phyloP scores from a whole-genome alignment of 495 filamentous ascomycete species.

The Trichoderma gamsii region DNA sequence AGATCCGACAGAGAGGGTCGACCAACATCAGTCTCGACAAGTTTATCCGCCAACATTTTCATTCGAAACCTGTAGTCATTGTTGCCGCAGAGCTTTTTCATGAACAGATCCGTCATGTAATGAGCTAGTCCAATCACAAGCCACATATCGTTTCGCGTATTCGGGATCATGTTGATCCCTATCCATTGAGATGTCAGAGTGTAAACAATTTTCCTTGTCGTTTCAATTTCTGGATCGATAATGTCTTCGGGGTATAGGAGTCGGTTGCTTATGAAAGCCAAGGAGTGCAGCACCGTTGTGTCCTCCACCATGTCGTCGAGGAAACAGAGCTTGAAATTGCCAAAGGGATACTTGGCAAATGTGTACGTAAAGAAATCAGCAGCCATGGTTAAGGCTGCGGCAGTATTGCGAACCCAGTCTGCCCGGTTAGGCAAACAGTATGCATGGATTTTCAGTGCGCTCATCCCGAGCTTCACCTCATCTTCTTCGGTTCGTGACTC shows the following conservation, averaged over 20 bases:
- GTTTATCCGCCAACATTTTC: constrained; percentile 73
- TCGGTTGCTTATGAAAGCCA: constrained; percentile 81
- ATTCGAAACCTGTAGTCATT: constrained; percentile 92
- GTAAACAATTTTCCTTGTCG: constrained; percentile 71
- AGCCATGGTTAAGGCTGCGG: constrained; percentile 49
- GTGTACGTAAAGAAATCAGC: constrained; percentile 81
- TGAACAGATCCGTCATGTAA: constrained; percentile 88
- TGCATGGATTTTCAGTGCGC: constrained; percentile 76
- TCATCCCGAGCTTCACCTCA: constrained; percentile 79
- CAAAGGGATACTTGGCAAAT: constrained; percentile 81
- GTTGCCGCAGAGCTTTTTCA: constrained; percentile 82
- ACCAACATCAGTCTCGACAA: constrained; percentile 73
- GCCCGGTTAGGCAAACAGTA: constrained; percentile 82
- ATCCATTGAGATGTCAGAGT: constrained; percentile 90
- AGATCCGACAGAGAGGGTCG: constrained; percentile 78
- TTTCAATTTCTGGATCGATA: constrained; percentile 72
- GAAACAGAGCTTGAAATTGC: constrained; percentile 85
- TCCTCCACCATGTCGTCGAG: constrained; percentile 78
- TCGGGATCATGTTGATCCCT: constrained; percentile 80
- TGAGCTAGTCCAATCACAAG: constrained; percentile 84
- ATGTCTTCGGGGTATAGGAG: constrained; percentile 77
- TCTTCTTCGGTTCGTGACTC: constrained; percentile 85
- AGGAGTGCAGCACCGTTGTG: constrained; percentile 65
- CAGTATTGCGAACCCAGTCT: constrained; percentile 77
- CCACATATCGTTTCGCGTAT: constrained; percentile 77